phyloP scores from a whole-genome alignment of 495 filamentous ascomycete genomes.

The Tuber umbilicatum region DNA sequence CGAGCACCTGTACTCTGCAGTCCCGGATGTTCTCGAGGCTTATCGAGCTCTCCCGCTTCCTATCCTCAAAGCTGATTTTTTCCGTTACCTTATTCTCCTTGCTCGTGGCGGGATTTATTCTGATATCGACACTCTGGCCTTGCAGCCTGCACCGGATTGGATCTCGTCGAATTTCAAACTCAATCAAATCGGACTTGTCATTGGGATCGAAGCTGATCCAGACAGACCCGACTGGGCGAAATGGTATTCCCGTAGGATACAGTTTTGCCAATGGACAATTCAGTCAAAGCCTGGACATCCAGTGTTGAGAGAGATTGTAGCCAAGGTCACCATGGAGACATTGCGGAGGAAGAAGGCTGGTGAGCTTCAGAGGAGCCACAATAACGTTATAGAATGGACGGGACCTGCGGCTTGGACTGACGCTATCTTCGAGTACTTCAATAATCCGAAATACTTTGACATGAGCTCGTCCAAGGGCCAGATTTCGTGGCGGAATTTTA shows the following conservation, averaged over 20 bases:
- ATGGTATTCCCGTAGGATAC: slow-evolving; percentile 92
- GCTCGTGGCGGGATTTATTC: slow-evolving; percentile 93
- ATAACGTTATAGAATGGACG: slow-evolving; percentile 91
- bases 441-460: slow-evolving; percentile 83
- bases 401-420: slow-evolving; percentile 96
- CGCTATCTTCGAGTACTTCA: slow-evolving; percentile 83
- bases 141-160: slow-evolving; percentile 81
- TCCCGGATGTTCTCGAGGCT: slow-evolving; percentile 89
- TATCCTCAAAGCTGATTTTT: slow-evolving; percentile 95
- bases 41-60: slow-evolving; percentile 77
- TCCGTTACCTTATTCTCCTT: slow-evolving; percentile 90
- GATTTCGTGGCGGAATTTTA: slow-evolving; percentile 84
- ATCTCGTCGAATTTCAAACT: slow-evolving; percentile 70
- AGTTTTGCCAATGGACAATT: slow-evolving; percentile 99
- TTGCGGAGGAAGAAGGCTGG: slow-evolving; percentile 67
- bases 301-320: slow-evolving; percentile 77
- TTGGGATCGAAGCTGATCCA: slow-evolving; percentile 95
- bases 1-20: slow-evolving; percentile 73
- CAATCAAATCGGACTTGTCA: slow-evolving; percentile 69
- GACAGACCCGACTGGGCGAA: slow-evolving; percentile 86
- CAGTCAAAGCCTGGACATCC: slow-evolving; percentile 93
- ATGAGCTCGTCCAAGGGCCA: slow-evolving; percentile 62
- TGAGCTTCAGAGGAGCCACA: slow-evolving; percentile 58
- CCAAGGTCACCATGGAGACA: slow-evolving; percentile 75
- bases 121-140: slow-evolving; percentile 86